A percentile compares a stretch with the other conserved stretches of the same genome.
Evolutionary conservation across 805 yeast genomes (phyloP).

Genomic region (Candida krabiensis): DNA sequence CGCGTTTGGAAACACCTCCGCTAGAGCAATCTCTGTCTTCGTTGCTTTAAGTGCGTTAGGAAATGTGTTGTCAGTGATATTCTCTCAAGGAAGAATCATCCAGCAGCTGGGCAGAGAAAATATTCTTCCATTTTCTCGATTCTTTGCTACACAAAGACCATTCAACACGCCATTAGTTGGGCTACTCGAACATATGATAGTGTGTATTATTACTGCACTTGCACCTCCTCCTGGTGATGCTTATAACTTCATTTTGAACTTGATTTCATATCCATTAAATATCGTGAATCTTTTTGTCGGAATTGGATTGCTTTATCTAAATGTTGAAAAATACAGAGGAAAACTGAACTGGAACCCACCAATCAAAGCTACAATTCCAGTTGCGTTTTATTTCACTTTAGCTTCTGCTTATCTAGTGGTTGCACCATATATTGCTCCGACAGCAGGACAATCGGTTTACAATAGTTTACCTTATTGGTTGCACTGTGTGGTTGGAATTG

Average conservation of each 20-base stretch:
- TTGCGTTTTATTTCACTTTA: slow-evolving; percentile 60
- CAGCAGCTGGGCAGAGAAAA: slow-evolving; percentile 83
- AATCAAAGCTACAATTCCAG: slow-evolving; percentile 62
- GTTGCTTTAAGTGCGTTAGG: slow-evolving; percentile 83
- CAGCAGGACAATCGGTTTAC: slow-evolving; percentile 65
- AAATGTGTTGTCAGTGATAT: slow-evolving; percentile 76
- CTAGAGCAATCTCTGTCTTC: slow-evolving; percentile 72
- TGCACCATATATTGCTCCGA: slow-evolving; percentile 81
- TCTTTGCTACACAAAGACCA: slow-evolving; percentile 71
- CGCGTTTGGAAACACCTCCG: slow-evolving; percentile 63
- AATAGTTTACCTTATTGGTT: slow-evolving; percentile 66
- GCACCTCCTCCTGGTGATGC: slow-evolving; percentile 90
- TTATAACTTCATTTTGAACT: slow-evolving; percentile 73
- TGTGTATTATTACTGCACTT: slow-evolving; percentile 68
- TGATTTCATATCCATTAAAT: slow-evolving; percentile 79
- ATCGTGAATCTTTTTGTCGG: slow-evolving; percentile 69
- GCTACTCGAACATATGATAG: slow-evolving; percentile 71
- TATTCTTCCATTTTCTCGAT: slow-evolving; percentile 66
- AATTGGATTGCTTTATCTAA: slow-evolving; percentile 58
- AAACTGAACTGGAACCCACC: slow-evolving; percentile 67
- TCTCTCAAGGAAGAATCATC: slow-evolving; percentile 78
- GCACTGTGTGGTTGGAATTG: slow-evolving; percentile 76
- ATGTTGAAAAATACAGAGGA: slow-evolving; percentile 52
- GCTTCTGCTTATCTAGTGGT: slow-evolving; percentile 66
- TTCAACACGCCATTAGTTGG: slow-evolving; percentile 74